Base-by-base conservation (phyloP, 768 basidiomycete genomes). In the Amanita inopinata region DNA sequence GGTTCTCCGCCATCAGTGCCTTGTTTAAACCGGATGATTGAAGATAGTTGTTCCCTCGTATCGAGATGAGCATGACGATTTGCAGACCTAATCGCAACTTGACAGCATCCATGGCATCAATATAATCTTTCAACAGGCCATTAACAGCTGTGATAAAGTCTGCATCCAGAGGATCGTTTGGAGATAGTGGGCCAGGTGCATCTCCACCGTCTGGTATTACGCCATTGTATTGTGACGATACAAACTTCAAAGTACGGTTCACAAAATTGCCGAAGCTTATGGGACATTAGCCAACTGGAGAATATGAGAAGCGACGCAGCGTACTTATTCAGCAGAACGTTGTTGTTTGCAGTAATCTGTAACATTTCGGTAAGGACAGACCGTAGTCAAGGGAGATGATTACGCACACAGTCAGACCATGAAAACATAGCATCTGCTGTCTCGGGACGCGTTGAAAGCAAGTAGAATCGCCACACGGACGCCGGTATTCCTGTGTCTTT, bases 381-480 rank as follows among this genome's bases (percentile, higher is more conserved):
- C n/a, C n/a, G n/a, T n/a, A 33, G 12, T 25, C 31, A 23, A 24
- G 19, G 10, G 11, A 25, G 11, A 2, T 40, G 11, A 11, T 9
- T 17, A 61, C 84, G 58, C 58, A 90, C 89, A 55, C 92, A 94
- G 48, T 91, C 91, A 11, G 79, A 69, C 96, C 96, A 99, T 0
- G 92, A 90, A 68, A 99, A 99, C 71, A 88, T 91, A 34, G 93
- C 78, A 57, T 99, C 96, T 14, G 80, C 80, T 5, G 80, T 91
- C 64, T 99, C 96, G 2, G 96, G 96, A 38, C 96, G 71, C 9
- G 89, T 83, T 5, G 88, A 85, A 11, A 99, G 70, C 9, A 99
- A 70, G 63, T 96, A 98, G 61, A 94, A 99, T 45, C 96, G 71
- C 96, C 94, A 99, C 5, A 98, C 94, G 0, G 89, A 91, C 0